A percentile compares a stretch with the other conserved stretches of the same genome.
Evolutionary conservation across 2,329 filamentous ascomycete species (phyloP).

Genomic region (Beauveria rudraprayagi): DNA sequence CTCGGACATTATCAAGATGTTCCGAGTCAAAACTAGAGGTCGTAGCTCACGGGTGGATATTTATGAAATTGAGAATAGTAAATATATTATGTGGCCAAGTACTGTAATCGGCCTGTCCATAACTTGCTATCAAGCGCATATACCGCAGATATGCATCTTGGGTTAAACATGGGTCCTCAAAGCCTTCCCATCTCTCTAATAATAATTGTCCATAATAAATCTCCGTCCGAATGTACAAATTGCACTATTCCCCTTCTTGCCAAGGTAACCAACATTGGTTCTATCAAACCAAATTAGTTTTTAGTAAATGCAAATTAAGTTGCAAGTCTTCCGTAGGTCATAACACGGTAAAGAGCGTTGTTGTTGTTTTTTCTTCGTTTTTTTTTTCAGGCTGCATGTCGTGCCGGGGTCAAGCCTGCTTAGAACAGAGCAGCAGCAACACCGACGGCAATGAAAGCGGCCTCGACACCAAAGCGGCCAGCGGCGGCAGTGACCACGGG

Average conservation of each 20-base stretch:
- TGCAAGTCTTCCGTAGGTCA: background rate
- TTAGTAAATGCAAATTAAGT: background rate
- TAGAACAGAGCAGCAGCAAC: constrained; percentile 27
- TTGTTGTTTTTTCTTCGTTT: background rate
- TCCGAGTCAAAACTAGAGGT: too few relatives aligned
- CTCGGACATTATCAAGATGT: background rate
- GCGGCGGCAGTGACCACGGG: constrained; percentile 24
- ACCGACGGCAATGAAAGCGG: constrained; percentile 24
- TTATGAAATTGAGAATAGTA: background rate
- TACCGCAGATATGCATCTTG: background rate
- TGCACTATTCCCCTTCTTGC: background rate
- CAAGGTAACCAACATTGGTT: background rate
- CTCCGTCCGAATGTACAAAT: background rate
- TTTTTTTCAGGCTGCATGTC: background rate
- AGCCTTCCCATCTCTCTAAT: background rate
- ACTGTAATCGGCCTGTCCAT: constrained; percentile 3
- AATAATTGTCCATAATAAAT: background rate
- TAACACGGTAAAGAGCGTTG: background rate
- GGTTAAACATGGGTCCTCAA: background rate
- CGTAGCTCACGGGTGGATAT: too few relatives aligned
- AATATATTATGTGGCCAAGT: constrained; percentile 7
- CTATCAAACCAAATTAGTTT: background rate
- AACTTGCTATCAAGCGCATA: background rate
- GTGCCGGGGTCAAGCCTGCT: constrained; percentile 1
- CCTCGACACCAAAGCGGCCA: constrained; percentile 22